Base-by-base conservation (phyloP, 768 basidiomycete species). In the Fistulinella prunicolor region DNA sequence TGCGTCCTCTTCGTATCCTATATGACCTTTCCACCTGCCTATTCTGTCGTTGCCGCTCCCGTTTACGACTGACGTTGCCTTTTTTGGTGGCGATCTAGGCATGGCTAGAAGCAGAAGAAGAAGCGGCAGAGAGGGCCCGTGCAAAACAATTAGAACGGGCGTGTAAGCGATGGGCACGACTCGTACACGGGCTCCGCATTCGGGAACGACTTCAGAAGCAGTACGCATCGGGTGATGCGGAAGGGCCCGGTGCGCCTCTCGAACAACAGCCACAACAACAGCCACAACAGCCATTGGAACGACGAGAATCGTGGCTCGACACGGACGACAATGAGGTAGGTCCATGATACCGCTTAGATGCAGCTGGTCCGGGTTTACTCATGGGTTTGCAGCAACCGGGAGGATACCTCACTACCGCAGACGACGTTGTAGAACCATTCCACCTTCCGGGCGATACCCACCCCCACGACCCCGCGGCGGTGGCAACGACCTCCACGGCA, bases 121-220 rank as follows among this genome's bases (percentile, higher is more conserved):
- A 82, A 21, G 86, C 85, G 5, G 82, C 85, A 49, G 84, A 89
- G 65, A 90, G 83, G 57, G 86, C 86, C 38, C 78, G 79, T 20
- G 72, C 71, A 9, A 94, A 92, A 68, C 79, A 77, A 48, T 79
- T 88, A 55, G 92, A 92, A 43, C 80, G 83, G 29, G 86, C 83
- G 0, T 68, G 95, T 54, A 94, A 93, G 65, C 82, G 86, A 19
- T 99, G 95, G 95, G 79, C 75, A 44, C 83, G 85, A 47, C 79
- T 99, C 35, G 76, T 99, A 21, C 87, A 89, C 24, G 96, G 94
- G 3, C 75, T 98, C 38, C 80, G 89, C 29, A 88, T 98, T 50
- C 80, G 93, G 14, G 78, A 88, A 57, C 80, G 92, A 38, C 72
- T 97, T 28, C 86, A 86, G 61, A 81, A 80, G 42, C 84, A 94